Evolutionary conservation across 116 monocot genomes (phyloP), one percentile per base, ranked within the genome.

Genomic region (Posidonia oceanica): DNA sequence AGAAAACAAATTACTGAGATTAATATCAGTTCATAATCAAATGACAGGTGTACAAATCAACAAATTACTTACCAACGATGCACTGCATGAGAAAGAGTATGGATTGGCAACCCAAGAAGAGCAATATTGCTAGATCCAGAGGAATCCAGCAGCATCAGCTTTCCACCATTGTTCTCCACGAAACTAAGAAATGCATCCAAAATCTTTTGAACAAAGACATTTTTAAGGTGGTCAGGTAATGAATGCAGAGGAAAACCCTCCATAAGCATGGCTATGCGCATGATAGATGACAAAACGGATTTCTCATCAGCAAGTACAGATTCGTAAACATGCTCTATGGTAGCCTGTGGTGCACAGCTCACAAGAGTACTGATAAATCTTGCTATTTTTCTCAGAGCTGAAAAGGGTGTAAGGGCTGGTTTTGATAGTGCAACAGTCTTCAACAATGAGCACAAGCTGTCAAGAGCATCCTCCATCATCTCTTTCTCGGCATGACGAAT

Each of bases 231-330:
- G 54, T 76, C 75, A 60, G 93, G 84, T 72, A 93, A 78, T 44
- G 75, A 86, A 55, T 71, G 72, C 52, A 93, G 69, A 66, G 99
- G 93, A 54, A 93, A 93, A 39, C 86, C 90, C 68, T 93, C 99
- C 82, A 88, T 81, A 39, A 99, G 73, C 71, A 99, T 64, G 68
- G 82, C 85, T 20, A 84, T 62, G 39, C 64, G 75, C 56, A 88
- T 69, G 64, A 80, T 44, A 64, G 81, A 84, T 57, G 70, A 70
- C 70, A 58, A 15, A 37, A 51, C 40, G 4, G 39, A 57, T 18
- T 64, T 62, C 14, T 77, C 71, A 41, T 77, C 84, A 75, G 42
- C 72, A 38, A 78, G 23, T 4, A 88, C 44, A 48, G 64, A 78
- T 76, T 20, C 74, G 69, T 80, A 93, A 54, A 93, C 82, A 70